phyloP scores from a whole-genome alignment of 768 basidiomycete genomes.

The Fomitopsis pulvina region DNA sequence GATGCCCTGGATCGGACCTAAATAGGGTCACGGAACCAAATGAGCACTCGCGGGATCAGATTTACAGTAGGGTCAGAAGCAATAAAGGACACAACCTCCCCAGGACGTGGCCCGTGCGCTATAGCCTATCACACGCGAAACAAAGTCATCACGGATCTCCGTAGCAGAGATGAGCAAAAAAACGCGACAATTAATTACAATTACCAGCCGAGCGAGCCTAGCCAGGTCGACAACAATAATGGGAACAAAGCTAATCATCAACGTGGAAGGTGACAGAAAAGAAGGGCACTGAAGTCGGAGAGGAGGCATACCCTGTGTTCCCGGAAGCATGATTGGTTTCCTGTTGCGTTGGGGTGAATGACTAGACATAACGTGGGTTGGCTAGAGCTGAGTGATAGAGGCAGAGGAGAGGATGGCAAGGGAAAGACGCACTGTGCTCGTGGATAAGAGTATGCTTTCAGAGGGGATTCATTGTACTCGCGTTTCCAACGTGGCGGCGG shows the following conservation, averaged over 20 bases:
- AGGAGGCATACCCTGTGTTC: conserved; percentile 40
- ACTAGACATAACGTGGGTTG: conserved; percentile 41
- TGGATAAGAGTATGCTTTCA: conserved; percentile 23
- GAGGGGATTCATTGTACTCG: conserved; percentile 35
- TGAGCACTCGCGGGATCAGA: conserved; percentile 11
- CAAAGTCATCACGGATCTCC: neutral
- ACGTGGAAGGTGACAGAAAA: neutral
- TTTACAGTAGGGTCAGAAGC: neutral
- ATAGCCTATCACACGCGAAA: neutral
- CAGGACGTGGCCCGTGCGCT: neutral
- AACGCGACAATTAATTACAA: neutral
- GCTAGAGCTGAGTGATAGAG: conserved; percentile 14
- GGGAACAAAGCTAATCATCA: neutral
- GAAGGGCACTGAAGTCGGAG: conserved; percentile 13
- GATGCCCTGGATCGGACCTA: conserved; percentile 26
- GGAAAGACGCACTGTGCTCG: conserved; percentile 23
- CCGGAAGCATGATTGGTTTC: conserved; percentile 42
- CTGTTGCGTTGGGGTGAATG: conserved; percentile 55
- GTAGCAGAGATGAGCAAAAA: neutral
- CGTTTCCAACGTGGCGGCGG: conserved; percentile 60
- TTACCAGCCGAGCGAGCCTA: neutral
- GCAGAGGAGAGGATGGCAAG: conserved; percentile 23
- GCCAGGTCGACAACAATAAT: neutral
- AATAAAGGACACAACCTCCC: neutral
- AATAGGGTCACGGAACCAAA: conserved; percentile 10